phyloP scores from a whole-genome alignment of 495 filamentous ascomycete genomes.

The Penicillium coprophilum region DNA sequence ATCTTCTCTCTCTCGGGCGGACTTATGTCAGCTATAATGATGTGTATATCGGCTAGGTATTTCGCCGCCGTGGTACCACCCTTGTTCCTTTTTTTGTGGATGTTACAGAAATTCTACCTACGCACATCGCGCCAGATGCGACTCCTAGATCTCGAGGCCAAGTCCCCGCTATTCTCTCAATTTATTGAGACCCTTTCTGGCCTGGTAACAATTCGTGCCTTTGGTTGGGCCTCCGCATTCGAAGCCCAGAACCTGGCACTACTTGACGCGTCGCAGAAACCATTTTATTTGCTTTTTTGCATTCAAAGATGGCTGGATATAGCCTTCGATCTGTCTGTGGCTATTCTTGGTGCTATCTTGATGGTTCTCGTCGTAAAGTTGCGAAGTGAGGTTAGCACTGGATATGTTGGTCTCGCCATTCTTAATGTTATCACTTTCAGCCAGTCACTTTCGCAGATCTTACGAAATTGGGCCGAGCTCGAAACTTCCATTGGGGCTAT shows the following conservation, averaged over 20 bases:
- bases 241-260: constrained; percentile 11
- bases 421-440: constrained; percentile 54
- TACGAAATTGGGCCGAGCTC: constrained; percentile 50
- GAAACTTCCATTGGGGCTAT: constrained; percentile 56
- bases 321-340: constrained; percentile 44
- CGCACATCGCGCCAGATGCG: constrained; percentile 58
- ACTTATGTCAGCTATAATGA: constrained; percentile 2
- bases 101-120: constrained; percentile 44
- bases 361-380: constrained; percentile 3
- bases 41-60: constrained; percentile 11
- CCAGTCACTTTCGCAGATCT: constrained; percentile 40
- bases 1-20: not conserved
- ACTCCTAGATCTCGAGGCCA: constrained; percentile 56
- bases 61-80: constrained; percentile 5
- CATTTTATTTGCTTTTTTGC: constrained; percentile 52
- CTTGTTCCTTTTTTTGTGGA: constrained; percentile 5
- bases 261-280: constrained; percentile 28
- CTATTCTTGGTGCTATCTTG: constrained; percentile 55
- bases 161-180: constrained; percentile 35
- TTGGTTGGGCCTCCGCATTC: constrained; percentile 41
- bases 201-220: constrained; percentile 50
- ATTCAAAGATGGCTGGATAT: constrained; percentile 51
- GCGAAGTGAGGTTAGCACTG: not conserved
- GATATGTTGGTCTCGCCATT: constrained; percentile 57
- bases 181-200: constrained; percentile 24